Base-by-base conservation (phyloP, 2,329 filamentous ascomycete species). In the Camillea tinctor region DNA sequence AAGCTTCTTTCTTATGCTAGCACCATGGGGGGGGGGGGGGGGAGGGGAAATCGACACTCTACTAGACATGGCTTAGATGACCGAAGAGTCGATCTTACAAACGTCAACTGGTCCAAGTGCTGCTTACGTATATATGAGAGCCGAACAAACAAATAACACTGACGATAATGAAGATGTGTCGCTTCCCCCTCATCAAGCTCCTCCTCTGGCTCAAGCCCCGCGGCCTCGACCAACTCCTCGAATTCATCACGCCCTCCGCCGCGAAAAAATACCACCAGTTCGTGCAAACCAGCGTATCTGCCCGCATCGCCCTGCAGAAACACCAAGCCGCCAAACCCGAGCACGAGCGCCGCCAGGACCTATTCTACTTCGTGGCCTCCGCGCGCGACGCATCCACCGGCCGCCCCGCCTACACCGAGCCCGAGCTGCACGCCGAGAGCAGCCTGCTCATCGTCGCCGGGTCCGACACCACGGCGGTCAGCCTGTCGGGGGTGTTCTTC, bases 361-460 rank as follows among this genome's bases (percentile, higher is more conserved):
- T 70, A 15, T 69, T 71, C 51, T 61, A 70, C 51, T 69, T 67
- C 52, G 20, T 70, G 0, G 54, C 23, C 23, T 52, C 66, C 30
- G 68, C 67, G 20, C 59, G 52, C 4, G 60, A 68, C 17, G 61
- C 66, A 2, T 58, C 59, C 13, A 67, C 66, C 0, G 59, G 59
- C 15, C 48, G 11, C 1, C 59, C 26, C 0, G 66, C 58, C 0
- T 70, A 69, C 17, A 40, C 49, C 19, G 63, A 68, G 13, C 9
- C 3, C 1, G 62, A 67, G 0, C 58, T 71, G 0, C 59, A 55
- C 1, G 60, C 64, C 0, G 68, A 71, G 40, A 24, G 59, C 6
- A 66, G 40, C 23, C 22, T 70, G 2, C 57, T 70, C 1, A 68
- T 70, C 23, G 63, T 70, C 7, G 67, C 66, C 0, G 69, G 64